These are phyloP conservation scores for Fusarium sp. DNA, from an alignment of 2,329 filamentous ascomycete species.

Conservation along the genomic window DNA sequence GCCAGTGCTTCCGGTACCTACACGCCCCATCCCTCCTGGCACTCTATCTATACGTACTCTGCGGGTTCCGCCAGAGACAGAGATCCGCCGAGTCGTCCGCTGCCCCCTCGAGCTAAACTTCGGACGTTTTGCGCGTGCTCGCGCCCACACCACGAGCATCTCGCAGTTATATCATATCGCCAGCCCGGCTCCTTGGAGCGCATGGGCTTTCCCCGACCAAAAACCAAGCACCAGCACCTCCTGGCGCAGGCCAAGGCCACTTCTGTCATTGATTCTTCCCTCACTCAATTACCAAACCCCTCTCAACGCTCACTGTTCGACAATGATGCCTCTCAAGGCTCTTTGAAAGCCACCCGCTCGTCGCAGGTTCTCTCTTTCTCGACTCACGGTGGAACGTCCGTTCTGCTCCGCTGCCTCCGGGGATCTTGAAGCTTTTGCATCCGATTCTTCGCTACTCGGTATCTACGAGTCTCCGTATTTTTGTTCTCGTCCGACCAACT, in stretches of 20 bases:
- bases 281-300: slow-evolving; percentile 8
- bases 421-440: slow-evolving; percentile 26
- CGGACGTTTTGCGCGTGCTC: slow-evolving; percentile 42
- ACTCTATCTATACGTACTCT: slow-evolving; percentile 12
- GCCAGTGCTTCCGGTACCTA: slow-evolving; percentile 34
- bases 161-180: slow-evolving; percentile 43
- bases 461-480: slow-evolving; percentile 22
- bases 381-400: slow-evolving; percentile 38
- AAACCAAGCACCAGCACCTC: slow-evolving; percentile 37
- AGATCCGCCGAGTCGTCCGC: slow-evolving; percentile 41
- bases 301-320: slow-evolving; percentile 22
- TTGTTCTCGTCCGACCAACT: slow-evolving; percentile 23
- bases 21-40: slow-evolving; percentile 29
- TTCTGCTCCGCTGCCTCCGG: slow-evolving; percentile 38
- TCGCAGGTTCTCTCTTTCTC: slow-evolving; percentile 44
- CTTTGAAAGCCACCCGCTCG: slow-evolving; percentile 40
- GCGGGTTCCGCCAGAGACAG: slow-evolving; percentile 30
- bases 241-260: slow-evolving; percentile 32
- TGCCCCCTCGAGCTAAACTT: slow-evolving; percentile 40
- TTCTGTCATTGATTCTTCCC: slow-evolving; percentile 21
- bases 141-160: slow-evolving; percentile 44
- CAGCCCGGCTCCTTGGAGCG: slow-evolving; percentile 42
- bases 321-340: slow-evolving; percentile 43
- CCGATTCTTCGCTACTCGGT: slow-evolving; percentile 25
- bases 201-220: slow-evolving; percentile 37